Conservation (phyloP, 2,329 filamentous ascomycete genomes). For the Alternaria conjuncta region DNA sequence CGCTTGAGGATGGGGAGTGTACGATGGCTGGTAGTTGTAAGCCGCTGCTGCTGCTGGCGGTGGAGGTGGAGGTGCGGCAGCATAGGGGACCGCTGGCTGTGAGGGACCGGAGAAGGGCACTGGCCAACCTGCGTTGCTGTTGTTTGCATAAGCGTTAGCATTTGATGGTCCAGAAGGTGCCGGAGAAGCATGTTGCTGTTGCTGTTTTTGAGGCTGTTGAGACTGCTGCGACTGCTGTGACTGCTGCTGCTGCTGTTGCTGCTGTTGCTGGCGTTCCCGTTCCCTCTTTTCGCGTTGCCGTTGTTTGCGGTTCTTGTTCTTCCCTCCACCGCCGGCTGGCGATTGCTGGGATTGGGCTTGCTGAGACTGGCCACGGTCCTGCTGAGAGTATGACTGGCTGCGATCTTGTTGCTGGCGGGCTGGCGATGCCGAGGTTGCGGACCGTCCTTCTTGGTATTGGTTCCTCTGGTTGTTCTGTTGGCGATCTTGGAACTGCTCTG, state of each 20-base stretch:
- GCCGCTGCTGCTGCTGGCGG: conserved; percentile 22
- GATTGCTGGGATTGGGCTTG: conserved; percentile 25
- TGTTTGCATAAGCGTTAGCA: conserved; percentile 29
- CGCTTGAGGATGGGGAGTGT: conserved; percentile 19
- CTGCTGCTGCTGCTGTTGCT: conserved; percentile 25
- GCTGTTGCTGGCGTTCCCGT: conserved; percentile 29
- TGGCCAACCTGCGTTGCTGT: conserved; percentile 27
- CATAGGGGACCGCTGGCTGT: conserved; percentile 25
- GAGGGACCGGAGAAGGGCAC: conserved; percentile 22
- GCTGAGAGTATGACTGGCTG: conserved; percentile 22
- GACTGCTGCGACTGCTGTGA: conserved; percentile 17
- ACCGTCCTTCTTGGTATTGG: conserved; percentile 31
- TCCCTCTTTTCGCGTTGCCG: conserved; percentile 38
- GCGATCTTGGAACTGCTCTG: conserved; percentile 26
- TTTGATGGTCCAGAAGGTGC: conserved; percentile 26
- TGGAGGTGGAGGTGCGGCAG: conserved; percentile 21
- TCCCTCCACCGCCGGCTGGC: conserved; percentile 29
- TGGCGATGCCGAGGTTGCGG: conserved; percentile 26
- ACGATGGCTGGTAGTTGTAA: conserved; percentile 21
- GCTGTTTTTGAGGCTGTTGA: conserved; percentile 18
- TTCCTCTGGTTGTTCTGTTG: conserved; percentile 22
- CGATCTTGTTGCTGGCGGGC: conserved; percentile 36
- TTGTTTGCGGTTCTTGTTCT: conserved; percentile 42
- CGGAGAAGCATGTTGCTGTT: conserved; percentile 26
- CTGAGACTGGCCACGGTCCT: conserved; percentile 4